Percentiles rank a stretch among this genome's conserved stretches.
phyloP scores from a whole-genome alignment of 2,329 filamentous ascomycete species.

The Proliferodiscus dingleyae region DNA sequence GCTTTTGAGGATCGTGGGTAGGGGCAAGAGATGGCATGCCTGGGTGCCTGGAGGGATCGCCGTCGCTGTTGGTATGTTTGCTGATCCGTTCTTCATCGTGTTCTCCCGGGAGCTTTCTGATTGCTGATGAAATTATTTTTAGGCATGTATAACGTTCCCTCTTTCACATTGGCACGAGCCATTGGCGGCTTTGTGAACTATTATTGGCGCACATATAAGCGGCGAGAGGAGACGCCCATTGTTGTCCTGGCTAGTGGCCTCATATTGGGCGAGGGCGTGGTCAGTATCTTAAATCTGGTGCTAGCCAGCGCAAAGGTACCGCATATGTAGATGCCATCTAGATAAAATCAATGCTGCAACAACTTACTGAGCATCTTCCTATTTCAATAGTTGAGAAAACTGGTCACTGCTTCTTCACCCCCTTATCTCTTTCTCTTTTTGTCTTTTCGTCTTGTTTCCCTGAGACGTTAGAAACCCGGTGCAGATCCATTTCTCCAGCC shows the following conservation, averaged over 20 bases:
- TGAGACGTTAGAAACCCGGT: no score
- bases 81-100: background rate
- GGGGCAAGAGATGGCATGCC: constrained; percentile 59
- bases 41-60: constrained; percentile 90
- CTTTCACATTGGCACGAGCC: constrained; percentile 85
- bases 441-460: no score
- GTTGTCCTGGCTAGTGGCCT: constrained; percentile 88
- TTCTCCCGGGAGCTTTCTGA: no score
- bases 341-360: background rate
- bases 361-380: no score
- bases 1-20: constrained; percentile 54
- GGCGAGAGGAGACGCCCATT: constrained; percentile 64
- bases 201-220: constrained; percentile 63
- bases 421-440: no score
- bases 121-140: no score
- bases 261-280: constrained; percentile 85
- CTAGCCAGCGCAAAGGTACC: constrained; percentile 74
- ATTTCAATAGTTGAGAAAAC: no score
- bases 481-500: no score
- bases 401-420: no score
- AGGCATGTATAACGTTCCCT: constrained; percentile 97
- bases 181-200: constrained; percentile 72
- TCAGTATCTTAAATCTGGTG: constrained; percentile 85
- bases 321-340: constrained; percentile 46
- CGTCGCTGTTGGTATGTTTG: constrained; percentile 73